Evolutionary conservation across 2,329 filamentous ascomycete species (phyloP), one percentile per base, ranked within the genome.

Genomic region (Venturia carpophila): DNA sequence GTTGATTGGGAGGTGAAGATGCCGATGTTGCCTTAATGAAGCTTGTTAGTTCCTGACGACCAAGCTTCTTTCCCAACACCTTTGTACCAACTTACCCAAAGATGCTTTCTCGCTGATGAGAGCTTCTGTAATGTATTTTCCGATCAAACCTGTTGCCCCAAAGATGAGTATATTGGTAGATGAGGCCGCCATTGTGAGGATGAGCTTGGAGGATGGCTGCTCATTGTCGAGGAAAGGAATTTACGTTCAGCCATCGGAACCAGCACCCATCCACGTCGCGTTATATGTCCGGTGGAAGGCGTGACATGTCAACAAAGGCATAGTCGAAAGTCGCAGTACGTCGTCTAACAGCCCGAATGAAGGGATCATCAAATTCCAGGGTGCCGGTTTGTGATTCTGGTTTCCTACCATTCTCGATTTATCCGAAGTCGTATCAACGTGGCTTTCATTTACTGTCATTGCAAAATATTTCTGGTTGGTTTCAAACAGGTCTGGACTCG

Each of bases 141-240:
- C 66, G 24, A 67, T 67, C 21, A 49, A 6, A 13, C 66, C 66
- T 24, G 66, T 67, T 45, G 65, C 66, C 21, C 66, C 66, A 37
- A 67, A 63, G 43, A 67, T n/a, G 42, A 67, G 49, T 7, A 67
- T 45, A 21, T 60, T 43, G 11, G 52, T n/a, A 58, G 52, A 37
- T n/a, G 52, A 58, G 52, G 52, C 52, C 52, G 30, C 52, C 52
- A 58, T 58, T 27, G 19, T 37, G 52, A 58, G 24, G 30, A 58
- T 58, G 52, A 58, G 47, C 47, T 52, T 13, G 52, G 52, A 37
- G 19, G 30, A 19, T n/a, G 52, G 30, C 27, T 17, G 10, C 15
- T 10, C 15, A 11, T 27, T 27, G 47, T 27, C 21, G 6, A 62
- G 6, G 39, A 17, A 11, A 24, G 27, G 49, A 19, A 55, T 56